Evolutionary conservation across 257 asterid genomes (phyloP).

Genomic region (Penstemon eatonii): DNA sequence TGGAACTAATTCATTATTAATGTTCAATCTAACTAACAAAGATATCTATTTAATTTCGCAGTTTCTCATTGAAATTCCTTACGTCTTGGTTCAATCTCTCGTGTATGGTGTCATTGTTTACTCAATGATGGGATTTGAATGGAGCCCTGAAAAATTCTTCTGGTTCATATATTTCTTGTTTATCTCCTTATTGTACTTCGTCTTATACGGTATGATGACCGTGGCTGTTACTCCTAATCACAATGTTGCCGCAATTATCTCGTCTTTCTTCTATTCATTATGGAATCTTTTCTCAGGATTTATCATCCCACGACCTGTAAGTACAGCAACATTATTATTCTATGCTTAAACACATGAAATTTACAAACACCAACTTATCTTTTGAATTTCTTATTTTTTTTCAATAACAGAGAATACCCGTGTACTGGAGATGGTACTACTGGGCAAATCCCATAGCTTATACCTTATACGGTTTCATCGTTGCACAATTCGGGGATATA

Average conservation of each 20-base stretch:
- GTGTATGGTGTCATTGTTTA: slow-evolving; percentile 55
- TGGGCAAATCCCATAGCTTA: slow-evolving; percentile 65
- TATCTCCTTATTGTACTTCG: slow-evolving; percentile 64
- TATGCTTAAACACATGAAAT: no score
- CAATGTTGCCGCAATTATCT: slow-evolving; percentile 55
- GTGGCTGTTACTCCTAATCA: slow-evolving; percentile 75
- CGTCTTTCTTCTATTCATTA: slow-evolving; percentile 48
- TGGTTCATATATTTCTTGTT: slow-evolving; percentile 67
- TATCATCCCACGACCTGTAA: slow-evolving; percentile 69
- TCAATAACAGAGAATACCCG: slow-evolving; percentile 54
- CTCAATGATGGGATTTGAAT: slow-evolving; percentile 68
- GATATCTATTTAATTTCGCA: slow-evolving; percentile 24
- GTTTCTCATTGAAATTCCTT: slow-evolving; percentile 65
- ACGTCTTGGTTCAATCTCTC: slow-evolving; percentile 48
- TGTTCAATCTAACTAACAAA: neutral
- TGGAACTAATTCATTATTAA: neutral
- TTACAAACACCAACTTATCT: no score
- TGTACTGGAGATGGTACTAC: slow-evolving; percentile 92
- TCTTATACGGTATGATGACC: slow-evolving; percentile 76
- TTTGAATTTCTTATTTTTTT: no score
- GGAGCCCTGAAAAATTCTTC: slow-evolving; percentile 61
- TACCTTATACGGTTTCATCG: slow-evolving; percentile 62
- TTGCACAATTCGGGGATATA: slow-evolving; percentile 64
- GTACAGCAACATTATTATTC: slow-evolving; percentile 22
- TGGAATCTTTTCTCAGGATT: slow-evolving; percentile 85